Evolutionary conservation across 2,329 filamentous ascomycete genomes (phyloP), one percentile per base, ranked within the genome.

Genomic region (Dactylellina haptotyla): DNA sequence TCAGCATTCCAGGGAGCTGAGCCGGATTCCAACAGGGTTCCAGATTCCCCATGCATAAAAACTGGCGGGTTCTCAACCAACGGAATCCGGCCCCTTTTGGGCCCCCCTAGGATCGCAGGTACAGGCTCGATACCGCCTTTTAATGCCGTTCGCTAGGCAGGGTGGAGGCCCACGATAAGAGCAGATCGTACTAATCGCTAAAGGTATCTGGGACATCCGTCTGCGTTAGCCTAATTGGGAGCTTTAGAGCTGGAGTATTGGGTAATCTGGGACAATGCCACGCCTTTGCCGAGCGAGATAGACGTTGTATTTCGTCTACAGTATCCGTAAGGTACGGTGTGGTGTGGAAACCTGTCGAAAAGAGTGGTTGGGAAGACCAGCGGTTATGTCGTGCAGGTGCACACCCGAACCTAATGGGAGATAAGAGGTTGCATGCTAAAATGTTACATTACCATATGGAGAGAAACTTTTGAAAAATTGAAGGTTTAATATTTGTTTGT

Each of bases 221-320:
- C 28, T 66, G 51, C 30, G 50, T 25, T 58, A 66, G 16, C 62
- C 28, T 20, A 28, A 65, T 58, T 25, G 8, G 43, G 51, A 34
- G 3, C n/a, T n/a, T n/a, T n/a, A n/a, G n/a, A n/a, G n/a, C n/a
- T n/a, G n/a, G n/a, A n/a, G n/a, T n/a, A n/a, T n/a, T n/a, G n/a
- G n/a, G n/a, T n/a, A n/a, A n/a, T n/a, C n/a, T n/a, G n/a, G n/a
- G n/a, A n/a, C n/a, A n/a, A n/a, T n/a, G n/a, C n/a, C n/a, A n/a
- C n/a, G n/a, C n/a, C n/a, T n/a, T n/a, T n/a, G n/a, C n/a, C n/a
- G n/a, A n/a, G n/a, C n/a, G n/a, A n/a, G n/a, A 30, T 14, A 46
- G 10, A 6, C 25, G n/a, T 1, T 32, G 10, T 51, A 32, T 32
- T 51, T 32, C 48, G 48, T 32, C 26, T 51, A 18, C 14, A 18